Base-by-base conservation (phyloP, 352 stramenopile species). In the Labyrinthula sp. region DNA sequence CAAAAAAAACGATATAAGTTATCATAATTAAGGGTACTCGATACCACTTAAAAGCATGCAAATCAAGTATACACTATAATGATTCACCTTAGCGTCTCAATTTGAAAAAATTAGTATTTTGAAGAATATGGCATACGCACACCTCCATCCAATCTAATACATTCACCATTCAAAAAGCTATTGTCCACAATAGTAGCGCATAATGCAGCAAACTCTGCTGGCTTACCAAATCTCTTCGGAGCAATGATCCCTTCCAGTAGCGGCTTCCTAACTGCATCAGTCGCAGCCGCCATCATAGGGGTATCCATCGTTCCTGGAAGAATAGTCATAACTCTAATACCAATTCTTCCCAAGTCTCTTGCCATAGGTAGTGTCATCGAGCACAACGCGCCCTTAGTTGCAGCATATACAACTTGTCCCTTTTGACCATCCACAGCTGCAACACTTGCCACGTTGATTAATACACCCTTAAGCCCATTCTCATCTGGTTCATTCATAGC, bases 381-480 rank as follows among this genome's bases (percentile, higher is more conserved):
- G 24, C 89, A 78, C 40, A 95, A 83, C 1, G 78, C 85, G 24
- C 73, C 82, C 65, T 98, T 98, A 58, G 73, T 89, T 12, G 86
- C 77, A 33, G 83, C 10, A 62, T 98, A 98, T 8, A 88, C 88
- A 18, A 72, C 79, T 68, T 97, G 88, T 1, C 85, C 88, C 38
- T 89, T 79, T 66, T 95, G 82, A 29, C 89, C 89, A 14, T 98
- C 87, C 60, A 89, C 94, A 0, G 86, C 89, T 35, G 89, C 88
- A 37, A 97, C 89, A 56, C 72, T 92, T 8, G 85, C 82, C 7
- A 85, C 96, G 66, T 95, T 95, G 54, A 98, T 88, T 47, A 98
- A 95, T 37, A 92, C 73, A n/a, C 88, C 88, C 20, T 82, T 69
- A 40, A 93, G 68, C 7, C 25, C 24, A 15, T 58, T 24, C 30